Percentiles rank a stretch among this genome's conserved stretches.
These are phyloP conservation scores for Mucuna pruriens DNA, from an alignment of 306 rosid genomes.

Conservation along the genomic window DNA sequence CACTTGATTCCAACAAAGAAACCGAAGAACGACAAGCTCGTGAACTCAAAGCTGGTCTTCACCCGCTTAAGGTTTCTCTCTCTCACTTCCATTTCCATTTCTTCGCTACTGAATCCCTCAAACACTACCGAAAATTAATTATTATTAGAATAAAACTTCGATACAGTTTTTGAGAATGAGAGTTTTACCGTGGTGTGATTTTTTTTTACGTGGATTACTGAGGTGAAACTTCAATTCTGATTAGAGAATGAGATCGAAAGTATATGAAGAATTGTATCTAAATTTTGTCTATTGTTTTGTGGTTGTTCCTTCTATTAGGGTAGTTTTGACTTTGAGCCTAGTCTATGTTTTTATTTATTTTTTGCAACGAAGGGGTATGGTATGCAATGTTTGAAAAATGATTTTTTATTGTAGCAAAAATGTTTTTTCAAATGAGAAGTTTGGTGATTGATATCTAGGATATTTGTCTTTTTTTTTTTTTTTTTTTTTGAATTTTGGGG, in stretches of 20 bases:
- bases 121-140: background rate
- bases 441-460: background rate
- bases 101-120: background rate
- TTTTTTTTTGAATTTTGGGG: background rate
- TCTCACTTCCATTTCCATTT: background rate
- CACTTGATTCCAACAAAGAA: conserved; percentile 41
- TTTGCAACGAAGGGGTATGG: background rate
- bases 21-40: conserved; percentile 51
- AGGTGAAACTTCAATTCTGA: background rate
- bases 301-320: background rate
- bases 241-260: background rate
- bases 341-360: background rate
- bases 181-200: background rate
- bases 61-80: conserved; percentile 48
- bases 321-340: background rate
- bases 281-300: background rate
- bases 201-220: background rate
- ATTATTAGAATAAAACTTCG: background rate
- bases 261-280: background rate
- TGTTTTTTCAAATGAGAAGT: background rate
- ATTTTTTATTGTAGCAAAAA: too few species aligned
- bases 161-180: background rate
- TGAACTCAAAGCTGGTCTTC: conserved; percentile 57
- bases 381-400: too few species aligned
- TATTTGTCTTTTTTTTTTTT: background rate